These are phyloP conservation scores for Nitzschia sp. DNA, from an alignment of 108 stramenopile genomes.

Conservation along the genomic window DNA sequence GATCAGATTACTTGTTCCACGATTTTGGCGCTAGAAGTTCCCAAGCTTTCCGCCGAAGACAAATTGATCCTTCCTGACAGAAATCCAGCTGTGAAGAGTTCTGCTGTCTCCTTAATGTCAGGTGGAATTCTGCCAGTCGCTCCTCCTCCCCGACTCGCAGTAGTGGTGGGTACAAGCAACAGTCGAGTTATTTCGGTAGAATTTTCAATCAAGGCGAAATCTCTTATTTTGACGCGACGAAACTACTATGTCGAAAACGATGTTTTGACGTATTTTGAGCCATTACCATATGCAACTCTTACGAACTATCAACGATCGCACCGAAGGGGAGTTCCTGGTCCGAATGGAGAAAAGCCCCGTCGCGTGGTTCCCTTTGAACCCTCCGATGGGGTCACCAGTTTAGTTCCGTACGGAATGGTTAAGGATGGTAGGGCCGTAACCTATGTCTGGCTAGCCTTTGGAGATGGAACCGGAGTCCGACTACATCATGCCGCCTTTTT, in stretches of 20 bases:
- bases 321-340: conserved; percentile 12
- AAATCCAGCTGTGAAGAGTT: not conserved
- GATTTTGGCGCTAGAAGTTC: conserved; percentile 33
- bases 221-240: conserved; percentile 24
- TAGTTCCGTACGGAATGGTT: conserved; percentile 22
- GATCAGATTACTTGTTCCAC: conserved; percentile 45
- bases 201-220: conserved; percentile 31
- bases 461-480: conserved; percentile 68
- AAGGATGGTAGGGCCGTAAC: conserved; percentile 11
- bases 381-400: conserved; percentile 34
- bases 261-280: conserved; percentile 30
- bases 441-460: conserved; percentile 73
- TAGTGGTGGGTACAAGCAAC: conserved; percentile 43
- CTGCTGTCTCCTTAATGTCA: conserved; percentile 13
- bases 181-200: conserved; percentile 49
- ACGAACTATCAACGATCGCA: conserved; percentile 22
- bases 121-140: conserved; percentile 24
- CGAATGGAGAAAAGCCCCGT: conserved; percentile 16
- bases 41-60: conserved; percentile 28
- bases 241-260: conserved; percentile 27
- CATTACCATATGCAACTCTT: conserved; percentile 22
- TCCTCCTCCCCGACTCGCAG: conserved; percentile 29
- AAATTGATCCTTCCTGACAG: conserved; percentile 5
- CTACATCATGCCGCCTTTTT: conserved; percentile 75
- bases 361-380: conserved; percentile 47